Evolutionary conservation across 345 rosid genomes (phyloP).

Genomic region (Nasturtium officinale): DNA sequence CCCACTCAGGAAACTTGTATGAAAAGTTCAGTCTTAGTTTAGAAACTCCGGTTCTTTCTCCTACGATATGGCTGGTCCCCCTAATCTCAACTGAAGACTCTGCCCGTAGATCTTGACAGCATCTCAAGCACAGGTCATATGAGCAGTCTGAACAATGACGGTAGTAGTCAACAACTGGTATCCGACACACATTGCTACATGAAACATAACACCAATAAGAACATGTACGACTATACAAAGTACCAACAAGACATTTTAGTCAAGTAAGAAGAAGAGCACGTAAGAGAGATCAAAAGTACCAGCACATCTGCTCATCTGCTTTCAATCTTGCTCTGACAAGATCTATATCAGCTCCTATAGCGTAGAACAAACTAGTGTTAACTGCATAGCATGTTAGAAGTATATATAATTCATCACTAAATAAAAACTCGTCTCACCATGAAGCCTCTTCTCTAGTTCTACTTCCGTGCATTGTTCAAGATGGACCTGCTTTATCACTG

Average conservation of each 20-base stretch:
- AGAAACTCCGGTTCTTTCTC: conserved; percentile 31
- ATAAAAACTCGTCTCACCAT: conserved; percentile 55
- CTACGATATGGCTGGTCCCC: conserved; percentile 45
- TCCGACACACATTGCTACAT: conserved; percentile 88
- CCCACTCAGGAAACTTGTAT: conserved; percentile 77
- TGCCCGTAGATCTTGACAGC: conserved; percentile 91
- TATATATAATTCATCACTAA: conserved; percentile 18
- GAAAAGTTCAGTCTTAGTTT: conserved; percentile 54
- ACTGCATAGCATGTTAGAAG: neutral
- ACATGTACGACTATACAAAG: neutral
- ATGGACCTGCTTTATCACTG: conserved; percentile 87
- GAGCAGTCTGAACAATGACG: conserved; percentile 82
- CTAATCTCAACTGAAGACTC: conserved; percentile 47
- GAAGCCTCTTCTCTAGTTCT: conserved; percentile 79
- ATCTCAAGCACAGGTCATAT: conserved; percentile 84
- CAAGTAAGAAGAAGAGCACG: conserved; percentile 13
- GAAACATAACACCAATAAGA: conserved; percentile 37
- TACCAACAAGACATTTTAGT: neutral
- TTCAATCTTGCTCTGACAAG: conserved; percentile 79
- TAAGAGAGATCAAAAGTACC: conserved; percentile 52
- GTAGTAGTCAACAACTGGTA: conserved; percentile 94
- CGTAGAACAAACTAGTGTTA: conserved; percentile 26
- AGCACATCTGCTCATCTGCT: conserved; percentile 99
- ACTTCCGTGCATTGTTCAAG: conserved; percentile 79
- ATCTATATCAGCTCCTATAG: conserved; percentile 77